A percentile compares a stretch with the other conserved stretches of the same genome.
phyloP scores from a whole-genome alignment of 2,329 filamentous ascomycete genomes.

The Fusarium phyllophilum region DNA sequence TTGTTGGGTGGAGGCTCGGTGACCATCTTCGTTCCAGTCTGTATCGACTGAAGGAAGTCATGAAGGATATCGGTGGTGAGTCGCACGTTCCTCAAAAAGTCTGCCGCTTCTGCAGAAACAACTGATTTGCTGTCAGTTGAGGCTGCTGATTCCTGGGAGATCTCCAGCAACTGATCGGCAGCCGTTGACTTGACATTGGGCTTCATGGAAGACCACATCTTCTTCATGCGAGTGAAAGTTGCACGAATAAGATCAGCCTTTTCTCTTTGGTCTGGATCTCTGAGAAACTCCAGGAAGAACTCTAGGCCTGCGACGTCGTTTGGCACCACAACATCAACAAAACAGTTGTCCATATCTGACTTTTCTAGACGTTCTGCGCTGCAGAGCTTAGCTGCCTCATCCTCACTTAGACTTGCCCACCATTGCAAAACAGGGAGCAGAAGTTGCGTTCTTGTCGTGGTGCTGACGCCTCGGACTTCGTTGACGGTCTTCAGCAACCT shows the following conservation, averaged over 20 bases:
- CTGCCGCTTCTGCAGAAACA: slow-evolving; percentile 70
- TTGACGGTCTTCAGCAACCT: slow-evolving; percentile 78
- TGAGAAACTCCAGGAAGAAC: slow-evolving; percentile 60
- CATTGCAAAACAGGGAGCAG: slow-evolving; percentile 78
- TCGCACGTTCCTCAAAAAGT: slow-evolving; percentile 77
- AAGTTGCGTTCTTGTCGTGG: slow-evolving; percentile 74
- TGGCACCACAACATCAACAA: slow-evolving; percentile 63
- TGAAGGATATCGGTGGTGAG: slow-evolving; percentile 78
- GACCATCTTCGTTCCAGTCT: slow-evolving; percentile 77
- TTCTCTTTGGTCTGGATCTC: slow-evolving; percentile 52
- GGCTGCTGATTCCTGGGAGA: slow-evolving; percentile 60
- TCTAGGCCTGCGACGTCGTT: slow-evolving; percentile 64
- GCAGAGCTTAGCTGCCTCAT: slow-evolving; percentile 59
- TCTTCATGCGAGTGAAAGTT: slow-evolving; percentile 74
- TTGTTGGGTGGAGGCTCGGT: slow-evolving; percentile 80
- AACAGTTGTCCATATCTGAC: slow-evolving; percentile 53
- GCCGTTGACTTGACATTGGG: slow-evolving; percentile 67
- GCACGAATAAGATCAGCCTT: slow-evolving; percentile 66
- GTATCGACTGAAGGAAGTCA: slow-evolving; percentile 78
- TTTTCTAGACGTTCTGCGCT: slow-evolving; percentile 55
- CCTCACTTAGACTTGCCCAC: slow-evolving; percentile 70
- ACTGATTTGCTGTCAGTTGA: slow-evolving; percentile 49
- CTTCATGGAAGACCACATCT: slow-evolving; percentile 79
- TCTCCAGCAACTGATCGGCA: slow-evolving; percentile 70
- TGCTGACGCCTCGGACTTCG: slow-evolving; percentile 76